Base-by-base conservation (phyloP, 371 early-diverging fungal species). In the Circinella umbellata region DNA sequence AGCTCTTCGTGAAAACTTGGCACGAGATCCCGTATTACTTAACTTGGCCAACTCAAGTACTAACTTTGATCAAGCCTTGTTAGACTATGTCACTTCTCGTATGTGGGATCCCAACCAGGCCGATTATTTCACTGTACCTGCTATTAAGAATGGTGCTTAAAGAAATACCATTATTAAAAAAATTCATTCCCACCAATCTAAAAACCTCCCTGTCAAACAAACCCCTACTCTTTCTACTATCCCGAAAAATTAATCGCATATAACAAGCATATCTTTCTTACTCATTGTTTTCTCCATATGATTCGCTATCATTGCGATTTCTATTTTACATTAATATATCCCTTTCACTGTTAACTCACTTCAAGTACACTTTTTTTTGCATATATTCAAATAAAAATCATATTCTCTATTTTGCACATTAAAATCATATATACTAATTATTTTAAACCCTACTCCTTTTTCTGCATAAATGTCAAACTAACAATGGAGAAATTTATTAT, bases 1-100 rank as follows among this genome's bases (percentile, higher is more conserved):
- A 76, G 89, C 94, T 42, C 80, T 91, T 18, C 74, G 80, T 42
- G 93, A 91, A 73, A 85, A 82, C 9, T 73, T 89, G 53, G 86
- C 86, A 17, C 73, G 73, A 18, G 61, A 65, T 6, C 65, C 64
- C 15, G 38, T 35, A 8, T 48, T 70, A 6, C 13, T 64, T 3
- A 15, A 47, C 17, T 20, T 70, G 17, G 60, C 65, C 48, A 38
- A 49, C 10, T 20, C 61, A 15, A 34, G 48, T 34, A 39, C 46
- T 18, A 47, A 49, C 38, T 61, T 38, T 61, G 34, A 69, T 14
- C 8, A 63, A 11, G 49, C 57, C n/a, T 47, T 70, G 10, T 18
- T 70, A 55, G 65, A 62, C 9, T 70, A 55, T 61, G 70, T 70
- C 37, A 59, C 46, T 34, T 47, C 57, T 9, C 70, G 63, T 54